Base-by-base conservation (phyloP, 768 basidiomycete genomes). In the Pulveroboletus sp. region DNA sequence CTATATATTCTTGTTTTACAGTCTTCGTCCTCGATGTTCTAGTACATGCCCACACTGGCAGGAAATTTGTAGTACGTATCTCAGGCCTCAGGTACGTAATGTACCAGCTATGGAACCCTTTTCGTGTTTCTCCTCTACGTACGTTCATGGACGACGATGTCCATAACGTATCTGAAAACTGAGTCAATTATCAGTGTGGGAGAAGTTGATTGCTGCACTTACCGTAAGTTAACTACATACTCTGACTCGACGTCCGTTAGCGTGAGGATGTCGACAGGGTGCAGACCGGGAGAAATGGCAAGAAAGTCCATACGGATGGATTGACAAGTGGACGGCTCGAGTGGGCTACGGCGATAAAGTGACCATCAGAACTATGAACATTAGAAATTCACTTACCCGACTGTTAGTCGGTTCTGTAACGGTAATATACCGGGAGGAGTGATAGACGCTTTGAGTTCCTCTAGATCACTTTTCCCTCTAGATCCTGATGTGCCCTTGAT, bases 291-390 rank as follows among this genome's bases (percentile, higher is more conserved):
- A 8, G 79, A 76, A 41, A 93, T 71, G 3, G 91, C 89, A 39
- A 93, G 68, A 59, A 93, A 92, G 51, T 85, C 79, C 85, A 93
- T 90, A 34, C 88, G 74, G 22, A 93, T 87, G 17, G 87, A 89
- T 64, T 93, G 90, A 62, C 89, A 90, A 1, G 88, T 84, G 11
- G 81, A 81, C 4, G 90, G 86, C n/a, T 79, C 74, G 17, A 93
- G 73, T 12, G 90, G 90, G 11, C 89, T 92, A 55, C 10, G 46
- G 23, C 51, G 44, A 13, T 30, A 17, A 27, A 39, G 30, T n/a
- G 11, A 40, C 41, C 16, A 7, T 56, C 31, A 55, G 39, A 32
- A 44, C 47, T 13, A 16, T 17, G 29, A 42, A 14, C 8, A 44
- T 39, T 14, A n/a, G 23, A 30, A 41, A 32, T 30, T 19, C 32